phyloP scores from a whole-genome alignment of 257 asterid species.

The Linderniella brevidens region DNA sequence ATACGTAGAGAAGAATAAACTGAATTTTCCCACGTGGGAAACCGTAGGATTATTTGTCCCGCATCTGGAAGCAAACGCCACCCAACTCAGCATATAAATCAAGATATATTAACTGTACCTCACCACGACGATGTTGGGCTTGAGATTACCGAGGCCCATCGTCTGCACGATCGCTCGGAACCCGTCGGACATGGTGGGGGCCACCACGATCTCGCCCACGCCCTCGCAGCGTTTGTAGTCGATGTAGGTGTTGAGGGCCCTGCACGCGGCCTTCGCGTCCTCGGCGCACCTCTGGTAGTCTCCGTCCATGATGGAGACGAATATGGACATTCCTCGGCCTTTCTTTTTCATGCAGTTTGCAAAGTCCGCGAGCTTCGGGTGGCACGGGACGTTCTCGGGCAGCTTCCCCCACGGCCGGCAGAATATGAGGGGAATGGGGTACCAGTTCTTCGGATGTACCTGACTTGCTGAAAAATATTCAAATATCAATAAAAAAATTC shows the following conservation, averaged over 20 bases:
- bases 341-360: slow-evolving; percentile 97
- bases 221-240: slow-evolving; percentile 97
- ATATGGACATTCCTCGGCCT: slow-evolving; percentile 96
- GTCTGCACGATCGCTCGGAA: slow-evolving; percentile 92
- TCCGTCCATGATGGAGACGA: slow-evolving; percentile 85
- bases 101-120: slow-evolving; percentile 16
- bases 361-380: slow-evolving; percentile 95
- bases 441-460: slow-evolving; percentile 98
- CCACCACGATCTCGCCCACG: slow-evolving; percentile 90
- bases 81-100: too few species aligned
- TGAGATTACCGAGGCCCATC: slow-evolving; percentile 95
- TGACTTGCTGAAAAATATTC: slow-evolving; percentile 55
- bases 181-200: slow-evolving; percentile 89
- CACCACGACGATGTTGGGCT: slow-evolving; percentile 89
- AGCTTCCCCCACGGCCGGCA: slow-evolving; percentile 99
- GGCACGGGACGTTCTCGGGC: slow-evolving; percentile 97
- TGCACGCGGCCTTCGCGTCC: slow-evolving; percentile 84
- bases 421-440: slow-evolving; percentile 88
- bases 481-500: not conserved
- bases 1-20: too few species aligned
- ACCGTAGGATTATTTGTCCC: too few species aligned
- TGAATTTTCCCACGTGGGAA: too few species aligned
- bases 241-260: slow-evolving; percentile 72
- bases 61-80: too few species aligned
- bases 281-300: slow-evolving; percentile 89